These are phyloP conservation scores for Xylaria nigripes DNA, from an alignment of 495 filamentous ascomycete species.

Conservation along the genomic window DNA sequence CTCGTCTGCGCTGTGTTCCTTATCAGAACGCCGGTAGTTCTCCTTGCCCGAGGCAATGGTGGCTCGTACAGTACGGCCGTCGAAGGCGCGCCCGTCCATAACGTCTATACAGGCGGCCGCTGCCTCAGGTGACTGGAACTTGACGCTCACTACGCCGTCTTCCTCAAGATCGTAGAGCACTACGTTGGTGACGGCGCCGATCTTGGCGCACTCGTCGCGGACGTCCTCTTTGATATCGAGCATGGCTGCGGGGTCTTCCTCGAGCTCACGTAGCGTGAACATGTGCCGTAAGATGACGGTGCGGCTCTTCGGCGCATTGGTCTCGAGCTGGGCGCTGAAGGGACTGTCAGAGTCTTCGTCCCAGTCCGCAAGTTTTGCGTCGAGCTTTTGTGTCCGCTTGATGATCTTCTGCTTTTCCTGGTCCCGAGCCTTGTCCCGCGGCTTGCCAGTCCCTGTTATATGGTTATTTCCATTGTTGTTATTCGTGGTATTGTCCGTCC, in stretches of 20 bases:
- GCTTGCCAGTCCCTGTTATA: slow-evolving; percentile 23
- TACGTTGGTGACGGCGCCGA: slow-evolving; percentile 84
- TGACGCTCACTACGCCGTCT: slow-evolving; percentile 81
- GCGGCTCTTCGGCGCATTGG: slow-evolving; percentile 60
- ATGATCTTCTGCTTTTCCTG: slow-evolving; percentile 81
- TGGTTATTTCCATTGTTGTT: slow-evolving; percentile 5
- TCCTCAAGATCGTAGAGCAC: slow-evolving; percentile 79
- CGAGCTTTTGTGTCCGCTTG: slow-evolving; percentile 76
- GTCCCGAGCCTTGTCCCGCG: slow-evolving; percentile 42
- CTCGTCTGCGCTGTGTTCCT: slow-evolving; percentile 37
- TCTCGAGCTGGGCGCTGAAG: slow-evolving; percentile 38
- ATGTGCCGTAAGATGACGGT: slow-evolving; percentile 85
- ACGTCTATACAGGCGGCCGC: slow-evolving; percentile 64
- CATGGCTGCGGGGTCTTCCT: slow-evolving; percentile 74
- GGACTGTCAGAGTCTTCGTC: slow-evolving; percentile 80
- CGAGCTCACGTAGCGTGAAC: slow-evolving; percentile 83
- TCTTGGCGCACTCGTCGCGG: slow-evolving; percentile 76
- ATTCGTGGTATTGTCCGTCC: slow-evolving; percentile 29
- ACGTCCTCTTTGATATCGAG: slow-evolving; percentile 94
- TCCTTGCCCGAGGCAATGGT: slow-evolving; percentile 68
- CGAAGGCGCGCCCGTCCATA: slow-evolving; percentile 80
- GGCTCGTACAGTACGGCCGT: slow-evolving; percentile 62
- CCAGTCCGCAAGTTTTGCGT: slow-evolving; percentile 90
- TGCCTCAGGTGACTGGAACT: slow-evolving; percentile 59
- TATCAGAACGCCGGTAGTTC: slow-evolving; percentile 62